phyloP scores from a whole-genome alignment of 1,139 yeast genomes.

The Lodderomyces elongisporus region DNA sequence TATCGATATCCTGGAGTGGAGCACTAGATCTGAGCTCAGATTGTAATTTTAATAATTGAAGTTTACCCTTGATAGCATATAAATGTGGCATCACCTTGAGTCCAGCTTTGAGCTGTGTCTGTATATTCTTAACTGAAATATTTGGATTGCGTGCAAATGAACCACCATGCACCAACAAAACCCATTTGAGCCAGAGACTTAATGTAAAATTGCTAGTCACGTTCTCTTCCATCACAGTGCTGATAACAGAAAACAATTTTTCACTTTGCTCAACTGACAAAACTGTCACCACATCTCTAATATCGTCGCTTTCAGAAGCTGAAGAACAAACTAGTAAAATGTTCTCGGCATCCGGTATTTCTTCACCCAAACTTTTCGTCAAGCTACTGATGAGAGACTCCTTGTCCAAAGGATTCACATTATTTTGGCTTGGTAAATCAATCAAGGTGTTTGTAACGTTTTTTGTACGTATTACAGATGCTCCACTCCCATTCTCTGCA shows the following conservation, averaged over 20 bases:
- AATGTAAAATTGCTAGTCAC: constrained; percentile 29
- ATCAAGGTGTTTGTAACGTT: constrained; percentile 9
- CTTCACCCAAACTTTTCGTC: no score
- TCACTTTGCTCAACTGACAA: constrained; percentile 8
- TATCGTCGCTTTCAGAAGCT: constrained; percentile 27
- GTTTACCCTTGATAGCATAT: constrained; percentile 41
- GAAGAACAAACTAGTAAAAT: no score
- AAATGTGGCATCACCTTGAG: constrained; percentile 35
- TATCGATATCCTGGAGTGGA: constrained; percentile 13
- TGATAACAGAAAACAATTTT: constrained; percentile 30
- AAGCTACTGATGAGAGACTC: no score
- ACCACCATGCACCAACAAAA: constrained; percentile 43
- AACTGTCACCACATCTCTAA: constrained; percentile 28
- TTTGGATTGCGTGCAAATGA: constrained; percentile 30
- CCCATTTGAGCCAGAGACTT: constrained; percentile 48
- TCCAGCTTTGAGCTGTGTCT: constrained; percentile 24
- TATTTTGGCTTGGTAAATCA: constrained; percentile 32
- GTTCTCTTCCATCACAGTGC: constrained; percentile 29
- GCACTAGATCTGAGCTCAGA: constrained; percentile 29
- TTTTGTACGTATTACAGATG: no score
- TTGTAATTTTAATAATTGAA: constrained; percentile 38
- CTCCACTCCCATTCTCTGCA: no score
- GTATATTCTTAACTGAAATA: constrained; percentile 29
- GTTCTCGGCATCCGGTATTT: no score
- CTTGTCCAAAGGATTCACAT: no score